A percentile compares a stretch with the other conserved stretches of the same genome.
Conservation (phyloP, 768 basidiomycete species). For the Agrocybe praecox region DNA sequence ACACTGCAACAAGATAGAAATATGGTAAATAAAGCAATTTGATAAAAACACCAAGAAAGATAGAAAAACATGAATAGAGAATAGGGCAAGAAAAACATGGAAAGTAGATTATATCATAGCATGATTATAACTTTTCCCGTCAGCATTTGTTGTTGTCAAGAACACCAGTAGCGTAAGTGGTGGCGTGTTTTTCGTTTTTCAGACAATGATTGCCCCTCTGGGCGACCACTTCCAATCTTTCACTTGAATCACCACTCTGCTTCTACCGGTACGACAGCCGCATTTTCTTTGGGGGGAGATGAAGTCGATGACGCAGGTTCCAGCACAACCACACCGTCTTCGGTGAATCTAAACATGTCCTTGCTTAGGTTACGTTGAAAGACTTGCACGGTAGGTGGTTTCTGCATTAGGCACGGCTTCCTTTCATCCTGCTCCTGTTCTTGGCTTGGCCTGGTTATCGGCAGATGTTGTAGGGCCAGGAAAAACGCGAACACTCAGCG, state of each 20-base stretch:
- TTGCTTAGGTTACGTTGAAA: constrained; percentile 36
- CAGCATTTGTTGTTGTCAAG: not conserved
- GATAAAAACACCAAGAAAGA: constrained; percentile 3
- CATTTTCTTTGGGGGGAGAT: not conserved
- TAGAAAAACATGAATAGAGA: not conserved
- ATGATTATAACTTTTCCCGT: not conserved
- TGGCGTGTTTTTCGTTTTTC: not conserved
- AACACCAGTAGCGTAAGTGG: not conserved
- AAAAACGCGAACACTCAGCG: constrained; percentile 24
- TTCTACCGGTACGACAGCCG: constrained; percentile 25
- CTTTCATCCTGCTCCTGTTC: not conserved
- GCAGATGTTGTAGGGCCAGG: constrained; percentile 1
- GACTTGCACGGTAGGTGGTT: constrained; percentile 29
- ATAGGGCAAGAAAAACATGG: not conserved
- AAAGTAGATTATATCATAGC: not conserved
- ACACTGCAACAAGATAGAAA: not conserved
- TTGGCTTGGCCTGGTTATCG: not conserved
- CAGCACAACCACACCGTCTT: constrained; percentile 37
- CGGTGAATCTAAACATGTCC: constrained; percentile 39
- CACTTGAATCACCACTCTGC: constrained; percentile 43
- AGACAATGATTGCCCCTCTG: constrained; percentile 9
- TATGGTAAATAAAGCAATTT: not conserved
- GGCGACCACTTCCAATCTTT: constrained; percentile 44
- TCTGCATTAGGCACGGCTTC: not conserved
- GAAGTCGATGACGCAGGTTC: constrained; percentile 17